A percentile compares a stretch with the other conserved stretches of the same genome.
phyloP scores from a whole-genome alignment of 208 protist genomes.

The Acanthamoeba royreba region DNA sequence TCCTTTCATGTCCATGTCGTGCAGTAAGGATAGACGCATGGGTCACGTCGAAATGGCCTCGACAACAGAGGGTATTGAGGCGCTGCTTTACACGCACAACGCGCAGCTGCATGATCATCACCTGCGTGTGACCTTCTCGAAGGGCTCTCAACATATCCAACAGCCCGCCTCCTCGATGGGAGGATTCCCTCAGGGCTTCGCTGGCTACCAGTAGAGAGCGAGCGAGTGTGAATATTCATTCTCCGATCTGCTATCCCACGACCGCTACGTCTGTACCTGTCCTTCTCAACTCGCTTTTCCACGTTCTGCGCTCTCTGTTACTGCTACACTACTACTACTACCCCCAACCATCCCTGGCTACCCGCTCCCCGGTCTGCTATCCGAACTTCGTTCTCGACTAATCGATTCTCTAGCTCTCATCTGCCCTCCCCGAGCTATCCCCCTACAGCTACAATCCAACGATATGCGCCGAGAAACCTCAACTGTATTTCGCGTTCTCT shows the following conservation, averaged over 20 bases:
- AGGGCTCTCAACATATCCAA: not conserved
- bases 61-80: conserved; percentile 51
- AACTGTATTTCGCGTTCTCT: too few relatives aligned
- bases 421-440: too few relatives aligned
- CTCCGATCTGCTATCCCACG: not conserved
- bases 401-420: too few relatives aligned
- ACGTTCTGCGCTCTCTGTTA: too few relatives aligned
- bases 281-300: not conserved
- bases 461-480: too few relatives aligned
- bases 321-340: too few relatives aligned
- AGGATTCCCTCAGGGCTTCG: not conserved
- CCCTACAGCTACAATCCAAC: too few relatives aligned
- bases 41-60: conserved; percentile 60
- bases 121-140: conserved; percentile 69
- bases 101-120: conserved; percentile 33
- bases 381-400: too few relatives aligned
- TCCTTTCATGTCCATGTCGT: not conserved
- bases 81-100: conserved; percentile 54
- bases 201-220: not conserved
- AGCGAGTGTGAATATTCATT: conserved; percentile 27
- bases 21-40: conserved; percentile 63
- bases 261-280: not conserved
- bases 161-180: not conserved
- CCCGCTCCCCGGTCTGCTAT: too few relatives aligned
- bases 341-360: too few relatives aligned